These are phyloP conservation scores for Citrullus amarus DNA, from an alignment of 306 rosid species.

Conservation along the genomic window DNA sequence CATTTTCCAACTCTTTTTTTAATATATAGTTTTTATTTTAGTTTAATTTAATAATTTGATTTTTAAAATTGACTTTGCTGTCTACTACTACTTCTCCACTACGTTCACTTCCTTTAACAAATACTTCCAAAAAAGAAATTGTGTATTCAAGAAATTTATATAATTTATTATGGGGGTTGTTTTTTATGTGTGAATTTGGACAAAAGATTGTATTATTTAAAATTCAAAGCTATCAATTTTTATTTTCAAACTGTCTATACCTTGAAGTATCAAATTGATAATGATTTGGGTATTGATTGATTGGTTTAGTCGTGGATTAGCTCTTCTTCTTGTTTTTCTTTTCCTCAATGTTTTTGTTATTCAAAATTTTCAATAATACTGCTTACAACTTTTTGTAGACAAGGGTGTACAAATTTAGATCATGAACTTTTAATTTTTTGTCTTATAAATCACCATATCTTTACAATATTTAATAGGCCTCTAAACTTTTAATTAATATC, in stretches of 20 bases:
- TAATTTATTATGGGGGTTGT: background rate
- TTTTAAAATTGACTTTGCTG: background rate
- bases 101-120: background rate
- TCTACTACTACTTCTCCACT: slow-evolving; percentile 15
- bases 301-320: background rate
- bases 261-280: background rate
- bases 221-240: background rate
- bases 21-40: background rate
- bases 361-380: too few species aligned
- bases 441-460: too few species aligned
- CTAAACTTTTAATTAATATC: too few species aligned
- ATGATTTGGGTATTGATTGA: background rate
- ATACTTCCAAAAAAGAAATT: background rate
- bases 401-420: too few species aligned
- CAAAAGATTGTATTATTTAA: background rate
- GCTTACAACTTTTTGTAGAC: too few species aligned
- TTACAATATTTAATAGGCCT: too few species aligned
- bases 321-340: background rate
- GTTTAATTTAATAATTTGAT: background rate
- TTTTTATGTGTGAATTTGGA: background rate
- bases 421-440: too few species aligned
- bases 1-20: background rate
- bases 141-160: background rate
- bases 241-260: background rate
- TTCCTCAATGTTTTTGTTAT: background rate